Base-by-base conservation (phyloP, 2,329 filamentous ascomycete species). In the Fusarium tupiense region DNA sequence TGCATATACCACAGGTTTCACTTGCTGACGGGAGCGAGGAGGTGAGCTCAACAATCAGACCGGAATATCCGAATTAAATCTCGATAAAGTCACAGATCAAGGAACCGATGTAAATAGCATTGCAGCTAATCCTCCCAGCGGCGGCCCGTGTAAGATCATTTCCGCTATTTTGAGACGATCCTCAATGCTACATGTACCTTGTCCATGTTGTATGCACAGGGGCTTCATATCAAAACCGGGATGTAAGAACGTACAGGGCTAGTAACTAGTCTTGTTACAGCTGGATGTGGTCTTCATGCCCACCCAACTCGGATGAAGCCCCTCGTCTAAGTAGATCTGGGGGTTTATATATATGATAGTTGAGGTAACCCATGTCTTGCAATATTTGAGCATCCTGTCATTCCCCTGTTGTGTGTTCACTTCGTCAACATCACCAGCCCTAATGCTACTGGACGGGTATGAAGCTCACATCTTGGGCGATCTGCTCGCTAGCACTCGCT, bases 391-490 rank as follows among this genome's bases (percentile, higher is more conserved):
- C 43, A 33, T 52, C 12, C 17, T 44, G 44, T 29, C 41, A 40
- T 61, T 49, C 31, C 52, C 35, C 22, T 44, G 33, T 40, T n/a
- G 33, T 31, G 38, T 43, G 44, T 54, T 61, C 41, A 46, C 41
- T 44, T 37, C 50, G n/a, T 31, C 33, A 17, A n/a, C 24, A 40
- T 38, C 31, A 46, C 58, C 52, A 63, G 68, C 57, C 57, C 62
- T 71, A 53, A 75, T 74, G 71, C 68, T 40, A 74, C 47, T 69
- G 61, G 43, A 69, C 46, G 72, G 72, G 68, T 63, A 74, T 74
- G 72, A 75, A 61, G 68, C 53, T 74, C 50, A 61, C 63, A 53
- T 69, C 47, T 69, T 72, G 72, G 72, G 72, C 72, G 53, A 47
- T 72, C 46, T 72, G 68, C 58, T 72, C 64, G 44, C 17, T 68